Conservation (phyloP, 805 yeast species). For the Candida andamanensis region DNA sequence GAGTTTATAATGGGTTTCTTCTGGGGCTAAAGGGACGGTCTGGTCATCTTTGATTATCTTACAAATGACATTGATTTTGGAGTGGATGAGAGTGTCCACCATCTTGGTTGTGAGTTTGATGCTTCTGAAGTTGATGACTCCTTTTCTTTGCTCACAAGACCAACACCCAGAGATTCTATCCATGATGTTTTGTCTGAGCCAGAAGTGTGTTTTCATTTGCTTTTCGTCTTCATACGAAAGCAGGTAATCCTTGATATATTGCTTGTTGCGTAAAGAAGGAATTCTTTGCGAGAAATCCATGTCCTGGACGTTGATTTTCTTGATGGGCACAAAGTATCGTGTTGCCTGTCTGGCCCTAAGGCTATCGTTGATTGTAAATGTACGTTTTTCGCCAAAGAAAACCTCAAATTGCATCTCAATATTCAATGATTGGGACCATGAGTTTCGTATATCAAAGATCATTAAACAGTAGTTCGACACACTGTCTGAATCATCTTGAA, state of each 20-base stretch:
- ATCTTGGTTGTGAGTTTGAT: conserved; percentile 57
- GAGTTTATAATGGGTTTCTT: conserved; percentile 28
- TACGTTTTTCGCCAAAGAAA: not conserved
- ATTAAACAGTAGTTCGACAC: conserved; percentile 54
- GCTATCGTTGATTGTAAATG: conserved; percentile 22
- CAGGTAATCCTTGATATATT: conserved; percentile 57
- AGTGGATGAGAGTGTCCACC: conserved; percentile 50
- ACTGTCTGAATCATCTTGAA: not conserved
- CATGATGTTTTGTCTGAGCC: conserved; percentile 72
- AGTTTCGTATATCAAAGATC: conserved; percentile 72
- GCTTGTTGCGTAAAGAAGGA: conserved; percentile 68
- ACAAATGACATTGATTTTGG: conserved; percentile 42
- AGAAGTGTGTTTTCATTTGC: conserved; percentile 61
- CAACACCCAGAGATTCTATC: conserved; percentile 60
- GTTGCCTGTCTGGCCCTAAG: conserved; percentile 26
- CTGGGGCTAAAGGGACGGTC: conserved; percentile 9
- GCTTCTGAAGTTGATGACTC: conserved; percentile 62
- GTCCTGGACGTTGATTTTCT: conserved; percentile 42
- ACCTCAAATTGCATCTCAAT: conserved; percentile 6
- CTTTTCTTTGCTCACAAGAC: conserved; percentile 41
- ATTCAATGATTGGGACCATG: conserved; percentile 59
- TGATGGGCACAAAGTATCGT: conserved; percentile 70
- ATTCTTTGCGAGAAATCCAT: conserved; percentile 47
- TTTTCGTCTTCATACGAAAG: conserved; percentile 52
- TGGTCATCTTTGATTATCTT: conserved; percentile 13